Base-by-base conservation (phyloP, 2,329 filamentous ascomycete species). In the Pseudogymnoascus sp. region DNA sequence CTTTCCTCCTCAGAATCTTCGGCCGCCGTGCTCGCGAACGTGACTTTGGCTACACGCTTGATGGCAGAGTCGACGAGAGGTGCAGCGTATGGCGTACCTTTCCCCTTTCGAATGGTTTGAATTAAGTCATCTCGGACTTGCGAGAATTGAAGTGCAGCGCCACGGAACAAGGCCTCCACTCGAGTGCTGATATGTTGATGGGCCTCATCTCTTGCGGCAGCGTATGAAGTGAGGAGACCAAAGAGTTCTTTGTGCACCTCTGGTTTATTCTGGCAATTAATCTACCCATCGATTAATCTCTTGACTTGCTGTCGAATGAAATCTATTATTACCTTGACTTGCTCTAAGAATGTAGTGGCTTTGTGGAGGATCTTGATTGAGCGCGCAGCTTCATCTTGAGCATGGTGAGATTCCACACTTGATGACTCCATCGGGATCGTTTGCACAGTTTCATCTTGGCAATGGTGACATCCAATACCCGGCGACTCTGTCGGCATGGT, bases 61-160 rank as follows among this genome's bases (percentile, higher is more conserved):
- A 56, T 56, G 46, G 25, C 46, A 10, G 46, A 56, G n/a, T 56
- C 31, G 25, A 56, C 46, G n/a, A 56, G 46, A 56, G 46, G n/a
- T 31, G 25, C 46, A 56, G 46, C 46, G 25, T 56, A 56, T 6
- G 25, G 25, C 4, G 46, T 34, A 12, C 5, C 46, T 28, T 25
- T 31, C 46, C 16, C 46, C n/a, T 12, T 18, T 11, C n/a, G 46
- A 34, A 56, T 10, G 16, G 46, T 34, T 5, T 28, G n/a, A 11
- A 8, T 56, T 31, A 56, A 31, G n/a, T 16, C 25, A 31, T 11
- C 2, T 31, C 14, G 46, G 25, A 56, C n/a, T 18, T 7, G 8
- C 1, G 46, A 8, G 12, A 56, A 2, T 10, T 34, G n/a, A 18
- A 16, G n/a, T 56, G 5, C n/a, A 12, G n/a, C 16, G n/a, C 25